These are phyloP conservation scores for Gossypium longicalyx DNA, from an alignment of 345 rosid species.

Conservation along the genomic window DNA sequence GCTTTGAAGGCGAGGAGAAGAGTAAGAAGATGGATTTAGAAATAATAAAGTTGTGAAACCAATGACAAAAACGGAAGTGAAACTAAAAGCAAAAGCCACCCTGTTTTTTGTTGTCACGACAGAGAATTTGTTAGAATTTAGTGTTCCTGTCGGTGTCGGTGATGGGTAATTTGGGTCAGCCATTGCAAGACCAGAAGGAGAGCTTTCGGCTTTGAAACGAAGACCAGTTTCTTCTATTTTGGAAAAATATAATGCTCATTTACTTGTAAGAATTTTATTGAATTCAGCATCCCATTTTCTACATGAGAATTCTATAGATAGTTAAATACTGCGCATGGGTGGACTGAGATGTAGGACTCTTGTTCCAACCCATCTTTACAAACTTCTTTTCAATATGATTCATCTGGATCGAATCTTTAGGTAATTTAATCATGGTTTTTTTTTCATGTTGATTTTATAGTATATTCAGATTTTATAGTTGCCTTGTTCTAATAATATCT, in stretches of 20 bases:
- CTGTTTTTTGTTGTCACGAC: neutral
- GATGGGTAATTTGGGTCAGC: slow-evolving; percentile 9
- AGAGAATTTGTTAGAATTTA: neutral
- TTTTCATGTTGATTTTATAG: too few relatives aligned
- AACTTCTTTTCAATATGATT: neutral
- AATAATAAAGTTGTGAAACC: slow-evolving; percentile 12
- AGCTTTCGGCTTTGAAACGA: neutral
- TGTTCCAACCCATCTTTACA: neutral
- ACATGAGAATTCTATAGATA: neutral
- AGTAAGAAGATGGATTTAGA: slow-evolving; percentile 16
- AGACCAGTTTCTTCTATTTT: neutral
- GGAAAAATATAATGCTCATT: neutral
- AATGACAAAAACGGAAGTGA: slow-evolving; percentile 18
- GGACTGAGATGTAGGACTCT: neutral
- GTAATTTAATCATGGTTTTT: too few relatives aligned
- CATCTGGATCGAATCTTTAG: too few relatives aligned
- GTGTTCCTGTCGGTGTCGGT: neutral
- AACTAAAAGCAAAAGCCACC: slow-evolving; percentile 18
- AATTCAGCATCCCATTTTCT: neutral
- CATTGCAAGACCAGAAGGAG: neutral
- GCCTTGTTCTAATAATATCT: too few relatives aligned
- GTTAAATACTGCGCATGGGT: neutral
- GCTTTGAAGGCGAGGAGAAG: slow-evolving; percentile 23
- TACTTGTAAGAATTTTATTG: neutral
- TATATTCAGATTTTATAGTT: too few relatives aligned